Percentiles rank a stretch among this genome's conserved stretches.
Evolutionary conservation across 2,329 filamentous ascomycete genomes (phyloP).

Genomic region (Botrytis elliptica): DNA sequence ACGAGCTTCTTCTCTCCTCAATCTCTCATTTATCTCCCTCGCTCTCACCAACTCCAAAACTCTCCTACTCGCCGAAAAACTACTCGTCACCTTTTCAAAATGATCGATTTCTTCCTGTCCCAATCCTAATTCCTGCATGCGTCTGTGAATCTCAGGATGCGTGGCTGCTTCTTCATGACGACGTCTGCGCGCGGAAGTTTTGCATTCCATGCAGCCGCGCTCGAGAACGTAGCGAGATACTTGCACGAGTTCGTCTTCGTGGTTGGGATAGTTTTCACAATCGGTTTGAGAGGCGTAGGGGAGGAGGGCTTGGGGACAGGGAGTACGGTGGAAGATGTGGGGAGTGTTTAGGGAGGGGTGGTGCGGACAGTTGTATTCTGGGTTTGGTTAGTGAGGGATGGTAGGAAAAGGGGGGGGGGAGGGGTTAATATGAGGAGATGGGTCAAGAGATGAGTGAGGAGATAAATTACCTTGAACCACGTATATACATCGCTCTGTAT

Average conservation of each 20-base stretch:
- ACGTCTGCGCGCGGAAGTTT: not conserved
- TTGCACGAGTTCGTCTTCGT: not conserved
- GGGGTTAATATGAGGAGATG: too few species aligned
- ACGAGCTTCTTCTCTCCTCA: too few species aligned
- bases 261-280: not conserved
- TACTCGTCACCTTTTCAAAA: not conserved
- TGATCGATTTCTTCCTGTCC: not conserved
- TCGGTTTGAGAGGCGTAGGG: not conserved
- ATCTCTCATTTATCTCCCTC: not conserved
- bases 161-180: rapidly evolving
- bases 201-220: not conserved
- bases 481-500: not conserved
- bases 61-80: not conserved
- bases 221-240: not conserved
- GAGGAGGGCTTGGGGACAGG: not conserved
- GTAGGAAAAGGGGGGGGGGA: too few species aligned
- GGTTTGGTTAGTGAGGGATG: not conserved
- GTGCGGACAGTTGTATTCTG: not conserved
- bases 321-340: not conserved
- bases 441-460: too few species aligned
- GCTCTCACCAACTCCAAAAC: not conserved
- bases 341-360: not conserved
- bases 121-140: not conserved
- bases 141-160: rapidly evolving
- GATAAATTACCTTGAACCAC: not conserved